A percentile compares a stretch with the other conserved stretches of the same genome.
Evolutionary conservation across 2,329 filamentous ascomycete genomes (phyloP).

Genomic region (Xylaria sp.): DNA sequence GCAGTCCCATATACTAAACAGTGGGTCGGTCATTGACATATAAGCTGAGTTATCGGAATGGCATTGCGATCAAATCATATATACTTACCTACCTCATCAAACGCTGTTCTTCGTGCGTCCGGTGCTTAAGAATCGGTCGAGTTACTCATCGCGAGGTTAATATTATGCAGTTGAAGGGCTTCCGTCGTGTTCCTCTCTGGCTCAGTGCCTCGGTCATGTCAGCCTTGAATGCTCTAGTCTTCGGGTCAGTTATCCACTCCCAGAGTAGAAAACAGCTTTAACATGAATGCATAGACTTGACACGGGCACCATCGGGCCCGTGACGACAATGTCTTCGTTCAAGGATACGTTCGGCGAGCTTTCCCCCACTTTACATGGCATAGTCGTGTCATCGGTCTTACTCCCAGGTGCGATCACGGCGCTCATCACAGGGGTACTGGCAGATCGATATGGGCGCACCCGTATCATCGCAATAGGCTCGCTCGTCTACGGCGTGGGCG

Average conservation of each 20-base stretch:
- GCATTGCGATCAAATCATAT: not conserved
- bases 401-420: slow-evolving; percentile 69
- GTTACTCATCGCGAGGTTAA: not conserved
- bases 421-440: slow-evolving; percentile 66
- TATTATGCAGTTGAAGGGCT: slow-evolving; percentile 19
- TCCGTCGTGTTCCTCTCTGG: slow-evolving; percentile 29
- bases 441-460: slow-evolving; percentile 63
- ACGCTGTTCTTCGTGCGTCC: too few species aligned
- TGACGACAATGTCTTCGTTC: slow-evolving; percentile 68
- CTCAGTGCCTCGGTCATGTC: slow-evolving; percentile 33
- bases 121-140: not conserved
- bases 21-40: not conserved
- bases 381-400: slow-evolving; percentile 69
- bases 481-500: slow-evolving; percentile 57
- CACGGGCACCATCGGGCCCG: slow-evolving; percentile 60
- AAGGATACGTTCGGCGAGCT: slow-evolving; percentile 61
- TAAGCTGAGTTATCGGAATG: not conserved
- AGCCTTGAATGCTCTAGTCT: slow-evolving; percentile 30
- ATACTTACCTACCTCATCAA: not conserved
- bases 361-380: slow-evolving; percentile 66
- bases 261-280: not conserved
- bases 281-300: slow-evolving; percentile 21
- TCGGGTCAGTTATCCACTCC: slow-evolving; percentile 35
- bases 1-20: not conserved
- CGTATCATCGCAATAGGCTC: slow-evolving; percentile 62